Base-by-base conservation (phyloP, 1,139 yeast genomes). In the Geotrichum bryndzae region DNA sequence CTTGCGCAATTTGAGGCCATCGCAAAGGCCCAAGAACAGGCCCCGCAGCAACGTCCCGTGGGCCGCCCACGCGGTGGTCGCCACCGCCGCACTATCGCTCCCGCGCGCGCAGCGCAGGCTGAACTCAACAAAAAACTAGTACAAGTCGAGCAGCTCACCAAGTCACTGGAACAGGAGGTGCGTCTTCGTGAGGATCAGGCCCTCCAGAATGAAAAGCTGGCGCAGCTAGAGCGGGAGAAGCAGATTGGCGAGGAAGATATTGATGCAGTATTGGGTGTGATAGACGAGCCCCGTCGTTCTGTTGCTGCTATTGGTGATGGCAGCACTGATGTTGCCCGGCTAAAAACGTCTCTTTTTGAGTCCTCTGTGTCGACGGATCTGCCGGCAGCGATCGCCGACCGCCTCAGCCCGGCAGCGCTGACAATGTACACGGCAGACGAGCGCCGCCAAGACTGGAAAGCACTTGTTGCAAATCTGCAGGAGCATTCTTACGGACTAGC, bases 121-220 rank as follows among this genome's bases (percentile, higher is more conserved):
- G 64, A 61, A 38, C 58, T 69, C 1, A 67, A 66, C 46, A 66
- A 64, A 29, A 62, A 65, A 52, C 64, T 71, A 45, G 59, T 63
- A 45, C 68, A 71, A 58, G 63, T 70, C 29, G 68, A 69, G 31
- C 67, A 67, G 11, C 70, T 71, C 57, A 64, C 67, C 6, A 57
- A 59, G 2, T 66, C 68, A 1, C 59, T 71, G 57, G 62, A 66
- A 45, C 57, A 62, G 23, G 66, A 67, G 31, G 68, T 71, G 10
- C 53, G 61, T 35, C 60, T 63, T 35, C 60, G 65, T 51, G 71
- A 69, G 31, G 71, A 69, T 45, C 33, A 25, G 33, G 46, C 51
- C 27, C 51, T 60, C 11, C 61, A 59, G 38, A 59, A 54, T 10
- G 56, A 57, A 6, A 57, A 54, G 41, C 54, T 60, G 35, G 53